Percentiles rank a stretch among this genome's conserved stretches.
Conservation (phyloP, 2,329 filamentous ascomycete genomes). For the Fusarium drepaniforme region DNA sequence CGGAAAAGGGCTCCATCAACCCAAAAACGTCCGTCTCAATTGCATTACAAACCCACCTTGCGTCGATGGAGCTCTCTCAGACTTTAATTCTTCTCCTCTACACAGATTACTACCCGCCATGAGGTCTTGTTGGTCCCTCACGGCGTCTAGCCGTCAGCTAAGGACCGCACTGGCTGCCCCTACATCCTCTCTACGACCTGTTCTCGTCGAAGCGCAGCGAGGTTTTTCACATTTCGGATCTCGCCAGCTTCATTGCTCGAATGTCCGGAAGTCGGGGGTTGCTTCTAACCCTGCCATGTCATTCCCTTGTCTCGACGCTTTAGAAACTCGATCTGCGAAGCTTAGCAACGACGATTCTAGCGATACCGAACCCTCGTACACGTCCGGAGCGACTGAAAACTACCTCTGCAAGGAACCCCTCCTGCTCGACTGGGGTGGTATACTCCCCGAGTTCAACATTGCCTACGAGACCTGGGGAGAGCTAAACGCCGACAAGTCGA, state of each 20-base stretch:
- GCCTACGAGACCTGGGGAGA: constrained; percentile 95
- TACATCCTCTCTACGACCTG: constrained; percentile 6
- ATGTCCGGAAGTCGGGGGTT: constrained; percentile 44
- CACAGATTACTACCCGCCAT: constrained; percentile 22
- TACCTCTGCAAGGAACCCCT: constrained; percentile 82
- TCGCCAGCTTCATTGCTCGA: constrained; percentile 40
- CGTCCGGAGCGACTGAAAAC: constrained; percentile 83
- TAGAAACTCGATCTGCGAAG: constrained; percentile 81
- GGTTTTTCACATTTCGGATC: constrained; percentile 6
- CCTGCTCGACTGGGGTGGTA: constrained; percentile 93
- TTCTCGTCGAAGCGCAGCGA: constrained; percentile 4
- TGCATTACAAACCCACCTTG: constrained; percentile 41
- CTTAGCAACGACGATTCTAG: constrained; percentile 69
- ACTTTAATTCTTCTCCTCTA: background rate
- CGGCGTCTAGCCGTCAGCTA: constrained; percentile 34
- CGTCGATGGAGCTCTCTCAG: constrained; percentile 20
- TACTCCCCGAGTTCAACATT: constrained; percentile 88
- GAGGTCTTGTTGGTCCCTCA: constrained; percentile 39
- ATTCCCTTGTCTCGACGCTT: constrained; percentile 89
- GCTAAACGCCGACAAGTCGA: constrained; percentile 83
- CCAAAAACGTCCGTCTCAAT: constrained; percentile 28
- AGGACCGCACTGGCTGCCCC: constrained; percentile 12
- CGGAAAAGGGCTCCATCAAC: constrained; percentile 25
- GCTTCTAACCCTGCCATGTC: constrained; percentile 87
- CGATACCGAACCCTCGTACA: constrained; percentile 95